phyloP scores from a whole-genome alignment of 2,329 filamentous ascomycete genomes.

The Teratosphaeriaceae sp. region DNA sequence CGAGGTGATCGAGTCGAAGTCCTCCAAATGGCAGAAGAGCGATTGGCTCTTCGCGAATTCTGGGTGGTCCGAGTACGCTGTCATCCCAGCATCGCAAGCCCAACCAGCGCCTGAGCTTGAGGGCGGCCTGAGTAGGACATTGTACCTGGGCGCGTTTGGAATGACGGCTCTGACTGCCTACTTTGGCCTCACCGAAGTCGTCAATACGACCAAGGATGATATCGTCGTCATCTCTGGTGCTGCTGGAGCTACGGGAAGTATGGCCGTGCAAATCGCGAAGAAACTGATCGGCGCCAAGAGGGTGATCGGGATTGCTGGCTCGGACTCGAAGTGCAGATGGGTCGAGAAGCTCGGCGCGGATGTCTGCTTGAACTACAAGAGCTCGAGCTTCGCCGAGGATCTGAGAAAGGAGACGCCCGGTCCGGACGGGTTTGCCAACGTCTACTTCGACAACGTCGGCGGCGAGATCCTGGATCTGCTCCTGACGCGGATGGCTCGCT shows the following conservation, averaged over 20 bases:
- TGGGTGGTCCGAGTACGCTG: constrained; percentile 37
- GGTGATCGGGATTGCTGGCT: constrained; percentile 61
- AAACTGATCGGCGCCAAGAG: constrained; percentile 52
- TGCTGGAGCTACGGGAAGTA: constrained; percentile 69
- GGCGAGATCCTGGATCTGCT: constrained; percentile 64
- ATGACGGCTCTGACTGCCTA: constrained; percentile 69
- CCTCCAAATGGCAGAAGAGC: constrained; percentile 26
- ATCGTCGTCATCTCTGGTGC: constrained; percentile 72
- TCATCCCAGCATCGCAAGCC: constrained; percentile 26
- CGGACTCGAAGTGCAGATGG: constrained; percentile 61
- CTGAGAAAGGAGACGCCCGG: constrained; percentile 49
- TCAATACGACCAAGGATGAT: constrained; percentile 60
- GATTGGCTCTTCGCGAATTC: constrained; percentile 28
- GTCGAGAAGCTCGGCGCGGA: constrained; percentile 60
- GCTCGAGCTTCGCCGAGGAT: constrained; percentile 51
- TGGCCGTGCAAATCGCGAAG: constrained; percentile 74
- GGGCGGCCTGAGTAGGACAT: constrained; percentile 18
- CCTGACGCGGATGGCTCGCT: constrained; percentile 54
- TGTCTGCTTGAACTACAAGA: constrained; percentile 63
- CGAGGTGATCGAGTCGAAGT: constrained; percentile 33
- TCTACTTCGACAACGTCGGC: constrained; percentile 70
- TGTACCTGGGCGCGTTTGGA: constrained; percentile 37
- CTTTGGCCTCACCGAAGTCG: constrained; percentile 65
- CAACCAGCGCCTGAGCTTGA: constrained; percentile 21
- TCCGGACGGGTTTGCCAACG: constrained; percentile 44